Conservation (phyloP, 2,329 filamentous ascomycete genomes). For the Xylariaceae sp. region DNA sequence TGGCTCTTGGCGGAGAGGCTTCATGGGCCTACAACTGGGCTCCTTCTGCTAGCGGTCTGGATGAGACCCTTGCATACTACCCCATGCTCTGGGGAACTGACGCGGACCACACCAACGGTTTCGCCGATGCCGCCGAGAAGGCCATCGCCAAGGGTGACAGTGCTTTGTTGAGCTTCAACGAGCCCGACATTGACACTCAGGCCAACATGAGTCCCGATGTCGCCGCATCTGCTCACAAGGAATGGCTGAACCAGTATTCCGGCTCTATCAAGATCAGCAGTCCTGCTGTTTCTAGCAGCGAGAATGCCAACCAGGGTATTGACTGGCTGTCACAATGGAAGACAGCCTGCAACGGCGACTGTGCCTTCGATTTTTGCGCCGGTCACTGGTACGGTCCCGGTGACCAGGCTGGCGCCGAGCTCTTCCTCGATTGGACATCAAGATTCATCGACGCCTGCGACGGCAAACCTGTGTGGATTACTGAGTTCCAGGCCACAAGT, state of each 20-base stretch:
- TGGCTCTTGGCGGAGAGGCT: constrained; percentile 21
- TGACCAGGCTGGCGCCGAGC: constrained; percentile 35
- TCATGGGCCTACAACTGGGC: constrained; percentile 35
- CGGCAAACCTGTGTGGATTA: constrained; percentile 55
- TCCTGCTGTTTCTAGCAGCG: constrained; percentile 61
- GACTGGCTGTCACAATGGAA: constrained; percentile 54
- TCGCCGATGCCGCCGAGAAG: constrained; percentile 46
- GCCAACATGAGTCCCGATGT: constrained; percentile 50
- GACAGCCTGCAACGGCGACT: constrained; percentile 44
- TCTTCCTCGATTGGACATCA: constrained; percentile 52
- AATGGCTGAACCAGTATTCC: constrained; percentile 53
- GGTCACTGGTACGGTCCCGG: constrained; percentile 60
- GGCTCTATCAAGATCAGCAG: constrained; percentile 52
- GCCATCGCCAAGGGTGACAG: constrained; percentile 53
- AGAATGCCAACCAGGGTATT: constrained; percentile 45
- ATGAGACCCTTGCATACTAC: constrained; percentile 51
- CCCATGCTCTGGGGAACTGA: constrained; percentile 63
- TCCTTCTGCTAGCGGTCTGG: constrained; percentile 30
- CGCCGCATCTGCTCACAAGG: constrained; percentile 51
- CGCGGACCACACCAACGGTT: constrained; percentile 42
- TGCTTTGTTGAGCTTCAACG: constrained; percentile 66
- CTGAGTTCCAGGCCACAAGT: constrained; percentile 57
- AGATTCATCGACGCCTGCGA: constrained; percentile 42
- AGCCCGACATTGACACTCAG: constrained; percentile 61
- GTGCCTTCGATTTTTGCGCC: constrained; percentile 56